phyloP scores from a whole-genome alignment of 225 moss, liverwort and hornwort genomes.

The Takakia lepidozioides region DNA sequence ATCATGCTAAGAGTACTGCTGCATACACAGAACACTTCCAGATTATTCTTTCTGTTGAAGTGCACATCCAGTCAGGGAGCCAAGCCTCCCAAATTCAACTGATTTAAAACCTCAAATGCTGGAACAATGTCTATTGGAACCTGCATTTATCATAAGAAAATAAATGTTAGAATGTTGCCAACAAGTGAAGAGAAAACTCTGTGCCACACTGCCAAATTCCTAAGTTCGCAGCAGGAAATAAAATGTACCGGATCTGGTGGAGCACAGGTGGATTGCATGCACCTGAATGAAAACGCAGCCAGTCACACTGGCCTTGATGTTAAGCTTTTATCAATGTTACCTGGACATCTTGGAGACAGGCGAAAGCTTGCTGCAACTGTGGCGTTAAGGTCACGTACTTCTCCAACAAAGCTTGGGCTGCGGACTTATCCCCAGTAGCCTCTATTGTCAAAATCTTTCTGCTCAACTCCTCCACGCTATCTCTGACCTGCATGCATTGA shows the following conservation, averaged over 20 bases:
- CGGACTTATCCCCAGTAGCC: constrained; percentile 78
- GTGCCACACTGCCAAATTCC: not conserved
- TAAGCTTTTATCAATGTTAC: constrained; percentile 11
- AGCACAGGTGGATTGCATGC: not conserved
- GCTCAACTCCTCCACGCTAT: constrained; percentile 71
- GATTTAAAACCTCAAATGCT: constrained; percentile 38
- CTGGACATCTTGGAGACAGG: constrained; percentile 51
- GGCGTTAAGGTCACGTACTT: constrained; percentile 82
- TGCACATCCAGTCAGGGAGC: too few species aligned
- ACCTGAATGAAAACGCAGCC: not conserved
- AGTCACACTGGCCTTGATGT: not conserved
- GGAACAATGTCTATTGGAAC: constrained; percentile 94
- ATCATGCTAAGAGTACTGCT: too few species aligned
- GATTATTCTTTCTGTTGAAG: too few species aligned
- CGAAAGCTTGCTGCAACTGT: constrained; percentile 55
- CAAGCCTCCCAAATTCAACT: constrained; percentile 4
- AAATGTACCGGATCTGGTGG: not conserved
- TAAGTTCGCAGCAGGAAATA: not conserved
- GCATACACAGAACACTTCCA: too few species aligned
- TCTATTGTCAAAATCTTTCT: constrained; percentile 75
- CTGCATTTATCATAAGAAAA: constrained; percentile 19
- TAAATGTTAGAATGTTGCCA: not conserved
- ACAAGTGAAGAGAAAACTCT: not conserved
- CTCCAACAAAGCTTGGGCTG: constrained; percentile 48
- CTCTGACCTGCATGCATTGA: constrained; percentile 47